Base-by-base conservation (phyloP, 805 yeast genomes). In the Candida krabiensis region DNA sequence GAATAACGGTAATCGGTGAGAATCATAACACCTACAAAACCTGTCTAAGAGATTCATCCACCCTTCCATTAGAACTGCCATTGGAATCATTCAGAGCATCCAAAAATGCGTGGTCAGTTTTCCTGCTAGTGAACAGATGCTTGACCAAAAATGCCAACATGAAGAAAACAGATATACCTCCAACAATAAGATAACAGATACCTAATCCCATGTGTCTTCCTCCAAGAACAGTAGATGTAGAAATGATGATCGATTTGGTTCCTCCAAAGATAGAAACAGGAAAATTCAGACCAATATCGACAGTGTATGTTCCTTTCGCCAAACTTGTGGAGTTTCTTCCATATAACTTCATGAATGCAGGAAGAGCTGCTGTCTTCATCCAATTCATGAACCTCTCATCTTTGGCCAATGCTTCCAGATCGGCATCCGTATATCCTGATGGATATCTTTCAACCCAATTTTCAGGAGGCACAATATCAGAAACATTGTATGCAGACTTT, bases 291-390 rank as follows among this genome's bases (percentile, higher is more conserved):
- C 70, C 87, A 43, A 91, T 74, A 34, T 72, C 71, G 30, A 89
- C 64, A 42, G 73, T 69, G 60, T 91, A 93, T 9, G 77, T 75
- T 3, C 98, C 98, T 9, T 75, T 66, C 1, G 58, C 45, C 43
- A 91, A 61, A 2, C 74, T 54, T 2, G 77, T 68, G 42, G 79
- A 83, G 63, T 87, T 90, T 50, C 84, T 79, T 31, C 83, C 73
- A 28, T 89, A 90, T 25, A 89, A 64, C 58, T 93, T 91, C 70
- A 84, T 80, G 56, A 93, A 91, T 9, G 83, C 78, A 19, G 98
- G 95, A 46, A 91, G 69, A 0, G 95, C 96, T 0, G 98, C 96
- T 1, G 97, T 89, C 54, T 95, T 79, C 97, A 91, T 91, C 99
- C 99, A 91, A 61, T 89, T 91, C 68, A 89, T 96, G 52, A 91